These are phyloP conservation scores for Omphalea diandra DNA, from an alignment of 441 rosid species.

Conservation along the genomic window DNA sequence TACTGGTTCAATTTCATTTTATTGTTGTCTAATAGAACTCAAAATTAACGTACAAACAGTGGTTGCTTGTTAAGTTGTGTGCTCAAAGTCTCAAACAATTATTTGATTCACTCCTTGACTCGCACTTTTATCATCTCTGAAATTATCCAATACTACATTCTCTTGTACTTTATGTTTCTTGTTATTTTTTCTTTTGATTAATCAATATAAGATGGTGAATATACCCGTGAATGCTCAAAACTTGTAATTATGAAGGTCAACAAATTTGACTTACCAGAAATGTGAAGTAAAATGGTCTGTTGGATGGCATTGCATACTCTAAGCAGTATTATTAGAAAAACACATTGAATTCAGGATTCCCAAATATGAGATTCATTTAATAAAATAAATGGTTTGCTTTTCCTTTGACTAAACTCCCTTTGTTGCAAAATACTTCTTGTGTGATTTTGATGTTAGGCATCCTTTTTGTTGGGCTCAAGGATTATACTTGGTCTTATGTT, in stretches of 20 bases:
- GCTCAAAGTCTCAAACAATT: too few species aligned
- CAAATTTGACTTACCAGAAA: not conserved
- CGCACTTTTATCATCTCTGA: not conserved
- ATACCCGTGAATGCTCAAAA: not conserved
- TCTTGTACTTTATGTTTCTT: too few species aligned
- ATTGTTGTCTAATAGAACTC: not conserved
- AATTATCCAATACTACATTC: not conserved
- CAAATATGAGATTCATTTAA: not conserved
- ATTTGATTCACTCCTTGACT: not conserved
- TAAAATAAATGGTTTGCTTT: not conserved
- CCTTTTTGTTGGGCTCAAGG: not conserved
- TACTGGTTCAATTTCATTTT: conserved; percentile 1
- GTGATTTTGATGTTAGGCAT: not conserved
- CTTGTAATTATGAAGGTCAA: not conserved
- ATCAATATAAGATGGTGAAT: not conserved
- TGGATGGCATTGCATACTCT: not conserved
- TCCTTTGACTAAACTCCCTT: not conserved
- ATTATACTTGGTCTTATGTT: too few species aligned
- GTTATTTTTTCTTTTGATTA: not conserved
- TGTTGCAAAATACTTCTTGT: not conserved
- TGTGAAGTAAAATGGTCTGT: not conserved
- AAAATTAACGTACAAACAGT: not conserved
- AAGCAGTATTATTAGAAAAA: not conserved
- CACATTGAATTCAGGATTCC: not conserved
- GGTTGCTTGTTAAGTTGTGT: not conserved